Base-by-base conservation (phyloP, 2,329 filamentous ascomycete genomes). In the Colletotrichum somersetense region DNA sequence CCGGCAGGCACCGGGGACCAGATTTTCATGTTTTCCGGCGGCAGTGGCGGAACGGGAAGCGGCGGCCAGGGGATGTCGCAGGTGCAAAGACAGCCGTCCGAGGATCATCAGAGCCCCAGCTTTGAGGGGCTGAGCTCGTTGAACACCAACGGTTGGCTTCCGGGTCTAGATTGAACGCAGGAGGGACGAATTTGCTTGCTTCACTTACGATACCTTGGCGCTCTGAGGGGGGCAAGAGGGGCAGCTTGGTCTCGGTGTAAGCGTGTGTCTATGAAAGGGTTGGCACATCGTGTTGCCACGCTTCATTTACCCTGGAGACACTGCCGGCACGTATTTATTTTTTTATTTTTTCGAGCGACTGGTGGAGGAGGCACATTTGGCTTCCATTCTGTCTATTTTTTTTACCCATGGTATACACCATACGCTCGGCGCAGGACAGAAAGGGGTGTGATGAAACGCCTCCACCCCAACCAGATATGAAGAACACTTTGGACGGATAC, bases 81-180 rank as follows among this genome's bases (percentile, higher is more conserved):
- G 18, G 42, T 57, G 46, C 66, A 33, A 11, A 63, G 63, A 48
- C 68, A 70, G 20, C 59, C 70, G 4, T 46, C 63, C 20, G 72
- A 73, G 23, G 71, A 73, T 26, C 66, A 46, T 1, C 76, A 70
- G 16, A 64, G 62, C 16, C 20, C 70, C 5, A 65, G 53, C 18
- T 79, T 83, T 55, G 81, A 82, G 12, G 77, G 77, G 12, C 71
- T 83, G 42, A 77, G 76, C 18, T 81, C 81, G 11, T 71, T 83
- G 56, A 77, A 75, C 48, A 75, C 75, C 26, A 77, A 75, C 20
- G 79, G 80, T 7, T 83, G 82, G 82, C 73, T 83, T 1, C 77
- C 80, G 6, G 77, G 78, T 0, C 71, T 83, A 65, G 82, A 83
- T 61, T 83, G 77, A 74, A 35, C 4, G 33, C 33, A 16, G 11